phyloP scores from a whole-genome alignment of 768 basidiomycete genomes.

The Mycena galericulata region DNA sequence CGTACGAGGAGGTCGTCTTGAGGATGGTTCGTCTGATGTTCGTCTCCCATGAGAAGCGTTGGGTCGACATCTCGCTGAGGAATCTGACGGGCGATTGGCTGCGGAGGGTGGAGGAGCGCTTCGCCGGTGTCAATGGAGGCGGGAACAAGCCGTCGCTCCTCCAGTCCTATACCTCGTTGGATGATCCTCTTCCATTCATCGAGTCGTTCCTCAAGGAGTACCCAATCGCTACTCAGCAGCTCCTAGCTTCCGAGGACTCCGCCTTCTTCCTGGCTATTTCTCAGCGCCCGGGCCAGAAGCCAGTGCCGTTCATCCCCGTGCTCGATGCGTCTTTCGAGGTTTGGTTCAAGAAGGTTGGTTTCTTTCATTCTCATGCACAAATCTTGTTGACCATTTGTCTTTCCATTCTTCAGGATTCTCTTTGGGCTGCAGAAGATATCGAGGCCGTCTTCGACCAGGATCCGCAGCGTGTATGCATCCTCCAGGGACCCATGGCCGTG shows the following conservation, averaged over 20 bases:
- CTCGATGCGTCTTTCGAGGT: slow-evolving; percentile 94
- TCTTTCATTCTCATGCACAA: slow-evolving; percentile 1
- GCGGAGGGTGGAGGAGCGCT: slow-evolving; percentile 94
- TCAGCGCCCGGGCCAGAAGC: slow-evolving; percentile 97
- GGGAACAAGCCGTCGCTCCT: slow-evolving; percentile 86
- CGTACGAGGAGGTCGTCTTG: slow-evolving; percentile 94
- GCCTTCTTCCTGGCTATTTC: slow-evolving; percentile 97
- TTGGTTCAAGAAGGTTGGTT: slow-evolving; percentile 97
- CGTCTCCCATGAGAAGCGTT: slow-evolving; percentile 89
- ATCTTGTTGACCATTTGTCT: slow-evolving; percentile 4
- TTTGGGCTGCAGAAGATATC: slow-evolving; percentile 98
- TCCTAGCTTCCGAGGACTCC: slow-evolving; percentile 92
- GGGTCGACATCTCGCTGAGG: slow-evolving; percentile 92
- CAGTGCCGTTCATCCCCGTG: slow-evolving; percentile 97
- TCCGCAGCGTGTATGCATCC: slow-evolving; percentile 96
- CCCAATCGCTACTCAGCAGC: slow-evolving; percentile 83
- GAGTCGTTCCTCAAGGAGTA: slow-evolving; percentile 88
- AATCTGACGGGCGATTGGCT: slow-evolving; percentile 98
- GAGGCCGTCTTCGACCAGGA: slow-evolving; percentile 99
- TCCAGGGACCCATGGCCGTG: slow-evolving; percentile 96
- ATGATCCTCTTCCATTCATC: slow-evolving; percentile 85
- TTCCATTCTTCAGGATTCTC: slow-evolving; percentile 75
- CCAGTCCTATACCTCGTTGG: slow-evolving; percentile 84
- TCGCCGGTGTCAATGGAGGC: slow-evolving; percentile 86
- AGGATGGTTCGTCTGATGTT: slow-evolving; percentile 96